phyloP scores from a whole-genome alignment of 768 basidiomycete genomes.

The Lentinula sp. region DNA sequence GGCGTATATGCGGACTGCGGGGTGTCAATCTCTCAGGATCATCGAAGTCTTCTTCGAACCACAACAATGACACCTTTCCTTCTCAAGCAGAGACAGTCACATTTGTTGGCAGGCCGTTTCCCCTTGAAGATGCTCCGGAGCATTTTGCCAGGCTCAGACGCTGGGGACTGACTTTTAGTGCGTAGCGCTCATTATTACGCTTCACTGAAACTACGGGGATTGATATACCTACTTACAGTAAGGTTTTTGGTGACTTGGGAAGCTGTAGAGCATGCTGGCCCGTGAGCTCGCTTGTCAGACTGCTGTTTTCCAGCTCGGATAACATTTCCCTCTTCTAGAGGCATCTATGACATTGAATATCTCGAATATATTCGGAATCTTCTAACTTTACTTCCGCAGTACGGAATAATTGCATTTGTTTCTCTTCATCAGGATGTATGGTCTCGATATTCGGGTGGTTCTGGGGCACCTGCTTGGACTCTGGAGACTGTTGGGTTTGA shows the following conservation, averaged over 20 bases:
- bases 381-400: conserved; percentile 63
- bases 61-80: conserved; percentile 65
- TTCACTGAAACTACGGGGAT: background rate
- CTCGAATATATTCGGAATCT: conserved; percentile 71
- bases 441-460: conserved; percentile 92
- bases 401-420: conserved; percentile 69
- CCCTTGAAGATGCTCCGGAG: conserved; percentile 80
- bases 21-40: conserved; percentile 85
- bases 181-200: conserved; percentile 15
- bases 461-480: conserved; percentile 97
- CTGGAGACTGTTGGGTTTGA: conserved; percentile 84
- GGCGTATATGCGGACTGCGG: conserved; percentile 73
- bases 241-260: conserved; percentile 97
- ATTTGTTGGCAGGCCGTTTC: conserved; percentile 90
- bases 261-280: conserved; percentile 89
- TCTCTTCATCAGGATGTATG: conserved; percentile 93
- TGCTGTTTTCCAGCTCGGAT: background rate
- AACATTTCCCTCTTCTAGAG: conserved; percentile 35
- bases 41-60: conserved; percentile 76
- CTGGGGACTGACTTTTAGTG: conserved; percentile 88
- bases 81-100: conserved; percentile 58
- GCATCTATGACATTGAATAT: conserved; percentile 80
- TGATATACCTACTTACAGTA: conserved; percentile 36
- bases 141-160: conserved; percentile 74
- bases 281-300: conserved; percentile 44